Evolutionary conservation across 2,329 filamentous ascomycete species (phyloP).

Genomic region (Phoma sp.): DNA sequence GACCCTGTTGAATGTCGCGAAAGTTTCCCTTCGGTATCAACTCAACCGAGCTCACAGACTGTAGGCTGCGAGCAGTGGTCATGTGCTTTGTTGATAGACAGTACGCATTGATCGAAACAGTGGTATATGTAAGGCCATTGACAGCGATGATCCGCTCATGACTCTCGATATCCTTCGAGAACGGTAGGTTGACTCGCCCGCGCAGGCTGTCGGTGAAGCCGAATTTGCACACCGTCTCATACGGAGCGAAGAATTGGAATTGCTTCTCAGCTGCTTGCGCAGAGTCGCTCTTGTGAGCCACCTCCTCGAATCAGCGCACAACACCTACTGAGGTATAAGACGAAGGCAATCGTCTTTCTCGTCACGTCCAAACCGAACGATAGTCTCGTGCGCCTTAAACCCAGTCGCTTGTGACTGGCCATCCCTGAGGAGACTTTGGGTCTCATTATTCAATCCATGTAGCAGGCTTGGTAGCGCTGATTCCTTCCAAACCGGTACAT

Average conservation of each 20-base stretch:
- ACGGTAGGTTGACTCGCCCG: no score
- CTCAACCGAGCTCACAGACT: no score
- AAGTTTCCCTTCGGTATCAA: no score
- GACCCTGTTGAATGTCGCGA: no score
- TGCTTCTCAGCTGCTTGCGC: not conserved
- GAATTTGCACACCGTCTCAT: no score
- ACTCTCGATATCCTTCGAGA: no score
- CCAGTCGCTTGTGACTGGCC: not conserved
- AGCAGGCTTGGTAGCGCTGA: conserved; percentile 5
- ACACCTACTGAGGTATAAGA: not conserved
- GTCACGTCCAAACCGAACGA: not conserved
- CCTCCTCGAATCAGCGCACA: not conserved
- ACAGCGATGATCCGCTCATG: no score
- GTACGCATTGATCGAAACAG: no score
- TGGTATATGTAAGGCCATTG: no score
- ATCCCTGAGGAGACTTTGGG: conserved; percentile 2
- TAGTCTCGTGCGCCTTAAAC: not conserved
- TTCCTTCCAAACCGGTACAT: conserved; percentile 15
- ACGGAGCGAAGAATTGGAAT: not conserved
- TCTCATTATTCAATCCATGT: conserved; percentile 12
- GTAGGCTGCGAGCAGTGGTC: no score
- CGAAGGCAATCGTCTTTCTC: not conserved
- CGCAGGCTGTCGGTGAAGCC: no score
- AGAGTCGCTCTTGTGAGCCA: not conserved
- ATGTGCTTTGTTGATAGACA: no score